Conservation (phyloP, 805 yeast species). For the Lipomyces japonicus region DNA sequence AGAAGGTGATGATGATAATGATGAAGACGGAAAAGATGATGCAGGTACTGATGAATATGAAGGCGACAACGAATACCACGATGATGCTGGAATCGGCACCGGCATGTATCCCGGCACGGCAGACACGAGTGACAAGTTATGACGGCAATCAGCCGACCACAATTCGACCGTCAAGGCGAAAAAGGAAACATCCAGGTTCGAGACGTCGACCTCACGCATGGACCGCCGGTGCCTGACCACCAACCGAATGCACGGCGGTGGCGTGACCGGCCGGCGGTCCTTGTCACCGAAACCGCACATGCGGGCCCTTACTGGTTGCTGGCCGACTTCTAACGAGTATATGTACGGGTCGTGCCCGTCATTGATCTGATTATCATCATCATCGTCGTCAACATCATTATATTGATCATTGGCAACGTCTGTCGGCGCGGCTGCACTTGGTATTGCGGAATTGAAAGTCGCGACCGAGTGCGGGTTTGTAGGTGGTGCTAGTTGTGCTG, state of each 20-base stretch:
- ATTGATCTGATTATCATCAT: too few relatives aligned
- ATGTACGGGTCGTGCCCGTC: constrained; percentile 22
- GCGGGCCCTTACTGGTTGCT: constrained; percentile 46
- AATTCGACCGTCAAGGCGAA: constrained; percentile 43
- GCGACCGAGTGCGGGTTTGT: background rate
- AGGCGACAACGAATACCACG: too few relatives aligned
- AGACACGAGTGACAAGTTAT: constrained; percentile 29
- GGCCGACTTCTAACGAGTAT: constrained; percentile 38
- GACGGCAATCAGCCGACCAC: constrained; percentile 40
- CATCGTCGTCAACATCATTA: too few relatives aligned
- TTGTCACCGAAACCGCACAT: constrained; percentile 49
- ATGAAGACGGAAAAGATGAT: too few relatives aligned
- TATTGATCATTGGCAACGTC: too few relatives aligned
- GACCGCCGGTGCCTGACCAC: constrained; percentile 31
- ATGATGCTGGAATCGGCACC: too few relatives aligned
- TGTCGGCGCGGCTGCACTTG: background rate
- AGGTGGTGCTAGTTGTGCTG: too few relatives aligned
- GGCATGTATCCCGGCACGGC: constrained; percentile 19
- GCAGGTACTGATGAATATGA: constrained; percentile 8
- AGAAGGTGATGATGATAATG: too few relatives aligned
- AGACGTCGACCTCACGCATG: constrained; percentile 32
- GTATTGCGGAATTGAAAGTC: background rate
- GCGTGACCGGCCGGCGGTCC: constrained; percentile 36
- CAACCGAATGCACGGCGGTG: constrained; percentile 36
- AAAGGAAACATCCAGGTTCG: constrained; percentile 37